These are phyloP conservation scores for Rhizophagus sp. DNA, from an alignment of 192 early-diverging fungal genomes.

Conservation along the genomic window DNA sequence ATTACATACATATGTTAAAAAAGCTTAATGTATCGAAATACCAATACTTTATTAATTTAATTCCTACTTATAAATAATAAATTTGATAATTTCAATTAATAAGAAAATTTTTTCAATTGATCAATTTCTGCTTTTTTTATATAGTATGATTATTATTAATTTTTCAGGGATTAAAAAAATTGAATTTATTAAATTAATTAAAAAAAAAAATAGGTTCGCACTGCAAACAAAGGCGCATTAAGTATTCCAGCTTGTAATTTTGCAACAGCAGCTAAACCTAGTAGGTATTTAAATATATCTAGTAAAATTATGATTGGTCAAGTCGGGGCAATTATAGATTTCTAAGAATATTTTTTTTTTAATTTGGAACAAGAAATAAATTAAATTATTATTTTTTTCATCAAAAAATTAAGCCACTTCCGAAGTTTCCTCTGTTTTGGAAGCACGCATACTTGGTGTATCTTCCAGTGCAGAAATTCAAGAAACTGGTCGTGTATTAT, in stretches of 20 bases:
- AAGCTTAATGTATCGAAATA: too few species aligned
- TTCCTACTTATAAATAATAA: too few species aligned
- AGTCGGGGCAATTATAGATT: background rate
- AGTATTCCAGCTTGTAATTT: conserved; percentile 33
- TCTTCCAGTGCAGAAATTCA: conserved; percentile 84
- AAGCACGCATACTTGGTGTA: conserved; percentile 93
- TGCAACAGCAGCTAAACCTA: conserved; percentile 35
- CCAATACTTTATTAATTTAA: too few species aligned
- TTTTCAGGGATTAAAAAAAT: background rate
- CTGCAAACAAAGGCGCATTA: conserved; percentile 19
- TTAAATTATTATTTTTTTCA: background rate
- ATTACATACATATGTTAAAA: too few species aligned
- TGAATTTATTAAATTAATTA: background rate
- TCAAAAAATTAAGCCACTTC: conserved; percentile 63
- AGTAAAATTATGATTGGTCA: background rate
- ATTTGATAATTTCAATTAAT: too few species aligned
- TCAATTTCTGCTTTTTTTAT: too few species aligned
- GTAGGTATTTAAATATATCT: conserved; percentile 21
- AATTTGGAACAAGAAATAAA: too few species aligned
- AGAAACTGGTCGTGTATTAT: conserved; percentile 98
- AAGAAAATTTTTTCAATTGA: too few species aligned
- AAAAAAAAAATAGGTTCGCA: conserved; percentile 29
- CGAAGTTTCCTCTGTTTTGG: conserved; percentile 97
- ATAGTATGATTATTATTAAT: too few species aligned
- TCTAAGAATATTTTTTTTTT: too few species aligned